Evolutionary conservation across 345 rosid species (phyloP).

Genomic region (Cardamine chenopodiifolia): DNA sequence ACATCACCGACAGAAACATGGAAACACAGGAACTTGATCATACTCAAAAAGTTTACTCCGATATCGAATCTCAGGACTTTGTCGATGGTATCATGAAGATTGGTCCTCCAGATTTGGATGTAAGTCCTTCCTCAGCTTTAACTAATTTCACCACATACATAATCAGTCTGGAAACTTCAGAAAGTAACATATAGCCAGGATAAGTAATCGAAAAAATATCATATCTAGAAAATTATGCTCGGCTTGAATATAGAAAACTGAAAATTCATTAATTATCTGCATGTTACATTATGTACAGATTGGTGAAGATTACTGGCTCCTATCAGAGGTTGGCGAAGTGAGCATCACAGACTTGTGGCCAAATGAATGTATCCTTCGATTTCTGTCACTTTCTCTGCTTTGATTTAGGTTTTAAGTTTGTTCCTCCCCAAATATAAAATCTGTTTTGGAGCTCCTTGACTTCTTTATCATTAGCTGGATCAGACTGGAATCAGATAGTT

Average conservation of each 20-base stretch:
- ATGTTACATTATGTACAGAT: conserved; percentile 51
- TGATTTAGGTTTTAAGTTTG: not conserved
- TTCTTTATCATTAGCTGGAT: conserved; percentile 26
- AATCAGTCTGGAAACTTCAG: conserved; percentile 5
- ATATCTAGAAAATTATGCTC: not conserved
- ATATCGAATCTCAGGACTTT: conserved; percentile 68
- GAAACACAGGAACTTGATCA: conserved; percentile 59
- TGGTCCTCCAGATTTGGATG: conserved; percentile 86
- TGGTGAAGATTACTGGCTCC: conserved; percentile 93
- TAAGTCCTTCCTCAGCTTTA: conserved; percentile 48
- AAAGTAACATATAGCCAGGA: not conserved
- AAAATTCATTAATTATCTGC: not conserved
- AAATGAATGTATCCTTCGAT: conserved; percentile 73
- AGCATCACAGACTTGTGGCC: conserved; percentile 92
- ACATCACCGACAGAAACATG: conserved; percentile 55
- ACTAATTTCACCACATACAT: conserved; percentile 2
- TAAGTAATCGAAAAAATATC: conserved; percentile 10
- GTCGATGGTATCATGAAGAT: conserved; percentile 93
- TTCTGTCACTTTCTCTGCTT: conserved; percentile 2
- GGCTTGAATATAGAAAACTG: not conserved
- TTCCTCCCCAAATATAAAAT: not conserved
- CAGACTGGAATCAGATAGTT: conserved; percentile 32
- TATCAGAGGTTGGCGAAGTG: conserved; percentile 81
- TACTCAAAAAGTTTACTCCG: conserved; percentile 55
- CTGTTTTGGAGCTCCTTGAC: conserved; percentile 28